Evolutionary conservation across 2,329 filamentous ascomycete species (phyloP), one percentile per base, ranked within the genome.

Genomic region (Talaromyces piceae): DNA sequence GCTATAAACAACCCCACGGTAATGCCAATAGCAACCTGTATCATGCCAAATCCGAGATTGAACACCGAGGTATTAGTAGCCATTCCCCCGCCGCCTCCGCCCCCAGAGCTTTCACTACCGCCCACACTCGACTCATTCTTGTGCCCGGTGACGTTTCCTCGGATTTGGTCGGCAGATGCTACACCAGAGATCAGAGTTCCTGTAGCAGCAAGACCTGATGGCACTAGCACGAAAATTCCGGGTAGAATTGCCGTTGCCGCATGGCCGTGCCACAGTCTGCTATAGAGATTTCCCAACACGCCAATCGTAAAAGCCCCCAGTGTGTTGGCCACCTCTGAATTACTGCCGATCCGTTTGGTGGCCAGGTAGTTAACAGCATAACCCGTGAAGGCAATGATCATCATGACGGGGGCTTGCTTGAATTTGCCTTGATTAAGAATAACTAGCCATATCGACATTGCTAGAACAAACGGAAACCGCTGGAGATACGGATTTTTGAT

Each of bases 171-270:
- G 3, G 80, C 78, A 16, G 73, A 76, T 9, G 72, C 71, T 45
- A 82, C 69, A 11, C 80, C 79, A 1, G 73, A 69, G 5, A 82
- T 72, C 18, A 83, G 63, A 20, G 72, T 76, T 2, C 80, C 80
- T 47, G 71, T 73, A 0, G 80, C 77, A 4, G 79, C 77, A 13
- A 83, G 65, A 2, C 80, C 79, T 1, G 74, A 78, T 0, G 80
- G 80, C 1, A 83, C 79, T 54, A 81, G 79, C 2, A 82, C 77
- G 57, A 93, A 94, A 58, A 95, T 93, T 9, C 86, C 89, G 0
- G 90, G 89, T 8, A 95, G 73, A 76, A 95, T 87, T 3, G 87
- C 85, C 0, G 88, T 87, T 0, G 88, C 88, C 0, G 90, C 89
- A 3, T 94, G 79, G 1, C 86, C 87, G 63, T 90, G 88, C 18